Evolutionary conservation across 2,329 filamentous ascomycete species (phyloP), one percentile per base, ranked within the genome.

Genomic region (Phialophora chinensis): DNA sequence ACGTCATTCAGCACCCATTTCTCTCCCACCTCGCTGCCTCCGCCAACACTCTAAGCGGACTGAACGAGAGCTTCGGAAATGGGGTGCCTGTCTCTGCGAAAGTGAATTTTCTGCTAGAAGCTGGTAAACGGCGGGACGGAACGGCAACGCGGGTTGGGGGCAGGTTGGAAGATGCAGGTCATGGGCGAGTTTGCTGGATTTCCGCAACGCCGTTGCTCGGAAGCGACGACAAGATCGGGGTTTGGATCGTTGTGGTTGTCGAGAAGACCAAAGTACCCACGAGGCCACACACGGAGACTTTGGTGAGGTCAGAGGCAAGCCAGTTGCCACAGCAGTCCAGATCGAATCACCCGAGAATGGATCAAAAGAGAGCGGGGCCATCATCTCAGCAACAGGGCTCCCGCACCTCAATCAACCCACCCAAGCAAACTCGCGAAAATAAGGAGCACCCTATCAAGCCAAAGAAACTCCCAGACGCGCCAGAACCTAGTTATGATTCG

Each of bases 181-280:
- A 62, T 12, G 62, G 65, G 23, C 64, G 64, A 60, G 56, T 75
- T 25, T 75, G 79, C 49, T 82, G 80, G 77, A 75, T 82, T 6
- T 80, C 81, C 58, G 81, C 79, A 63, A 82, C 80, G 20, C 80
- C 80, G 1, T 64, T 82, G 10, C 67, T 81, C 11, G 80, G 79
- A 5, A 74, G 72, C 23, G 79, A 82, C 63, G 79, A 79, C 33
- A 74, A 73, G 52, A 77, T 82, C 14, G 80, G 80, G 5, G 80
- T 82, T 1, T 82, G 80, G 80, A 82, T 82, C 79, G 73, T 81
- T 2, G 79, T 82, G 3, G 75, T 82, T 72, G 78, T 81, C 0
- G 80, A 82, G 62, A 75, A 78, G 44, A 62, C 33, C 1, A 68
- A 65, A 54, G 65, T 65, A 25, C 52, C 59, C 11, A 44, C n/a